phyloP scores from a whole-genome alignment of 768 basidiomycete species.

The Neoboletus subvelutipes region DNA sequence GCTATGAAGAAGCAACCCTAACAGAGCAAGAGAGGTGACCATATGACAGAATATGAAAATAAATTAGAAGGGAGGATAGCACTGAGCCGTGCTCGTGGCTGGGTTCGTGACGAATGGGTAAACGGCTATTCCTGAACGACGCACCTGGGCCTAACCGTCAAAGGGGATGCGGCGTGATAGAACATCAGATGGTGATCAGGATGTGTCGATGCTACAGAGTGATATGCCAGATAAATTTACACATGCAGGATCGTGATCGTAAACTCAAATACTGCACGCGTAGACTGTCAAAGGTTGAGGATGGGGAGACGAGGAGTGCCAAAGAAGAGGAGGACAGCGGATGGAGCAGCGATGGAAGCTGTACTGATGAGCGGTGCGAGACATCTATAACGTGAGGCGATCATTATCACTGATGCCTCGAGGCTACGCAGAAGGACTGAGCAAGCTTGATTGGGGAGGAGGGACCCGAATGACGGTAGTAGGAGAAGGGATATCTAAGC shows the following conservation, averaged over 20 bases:
- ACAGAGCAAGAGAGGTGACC: neutral
- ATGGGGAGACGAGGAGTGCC: slow-evolving; percentile 1
- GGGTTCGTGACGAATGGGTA: slow-evolving; percentile 1
- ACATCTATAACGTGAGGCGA: slow-evolving; percentile 18
- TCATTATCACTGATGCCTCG: slow-evolving; percentile 31
- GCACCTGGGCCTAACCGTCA: neutral
- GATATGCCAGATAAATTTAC: neutral
- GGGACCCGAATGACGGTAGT: neutral
- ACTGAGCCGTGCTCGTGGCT: neutral
- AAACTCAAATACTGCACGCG: neutral
- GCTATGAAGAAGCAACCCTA: neutral
- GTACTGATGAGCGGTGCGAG: slow-evolving; percentile 5
- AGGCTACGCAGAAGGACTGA: slow-evolving; percentile 16
- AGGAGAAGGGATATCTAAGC: neutral
- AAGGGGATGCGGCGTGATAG: neutral
- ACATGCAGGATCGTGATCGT: neutral
- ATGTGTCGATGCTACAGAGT: no score
- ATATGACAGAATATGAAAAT: neutral
- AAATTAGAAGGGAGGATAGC: neutral
- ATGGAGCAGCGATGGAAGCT: neutral
- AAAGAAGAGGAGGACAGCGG: slow-evolving; percentile 1
- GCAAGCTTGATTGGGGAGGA: slow-evolving; percentile 16
- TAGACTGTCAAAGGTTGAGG: neutral
- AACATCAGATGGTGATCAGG: neutral
- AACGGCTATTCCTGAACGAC: slow-evolving; percentile 6